A percentile compares a stretch with the other conserved stretches of the same genome.
These are phyloP conservation scores for Pleurozium schreberi DNA, from an alignment of 225 moss, liverwort and hornwort species.

Conservation along the genomic window DNA sequence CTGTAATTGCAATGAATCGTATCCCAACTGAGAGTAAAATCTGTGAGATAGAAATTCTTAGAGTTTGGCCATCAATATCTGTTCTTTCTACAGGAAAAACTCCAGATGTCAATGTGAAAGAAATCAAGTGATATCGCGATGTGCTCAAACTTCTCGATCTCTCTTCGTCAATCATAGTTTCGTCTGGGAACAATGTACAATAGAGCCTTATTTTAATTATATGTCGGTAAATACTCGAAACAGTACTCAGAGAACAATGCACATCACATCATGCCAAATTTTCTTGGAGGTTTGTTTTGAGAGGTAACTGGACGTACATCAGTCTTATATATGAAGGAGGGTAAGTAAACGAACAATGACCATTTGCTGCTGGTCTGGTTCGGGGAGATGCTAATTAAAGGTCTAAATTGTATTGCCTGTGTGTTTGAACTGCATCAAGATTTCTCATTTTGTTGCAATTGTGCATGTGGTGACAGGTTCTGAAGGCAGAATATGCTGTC, in stretches of 20 bases:
- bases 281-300: background rate
- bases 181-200: background rate
- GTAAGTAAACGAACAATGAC: background rate
- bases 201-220: background rate
- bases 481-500: conserved; percentile 78
- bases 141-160: background rate
- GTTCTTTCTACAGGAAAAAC: background rate
- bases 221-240: background rate
- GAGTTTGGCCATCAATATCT: background rate
- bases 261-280: background rate
- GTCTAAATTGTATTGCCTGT: background rate
- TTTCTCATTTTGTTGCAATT: background rate
- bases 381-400: background rate
- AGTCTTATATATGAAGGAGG: background rate
- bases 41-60: background rate
- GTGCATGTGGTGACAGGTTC: conserved; percentile 39
- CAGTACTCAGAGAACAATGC: background rate
- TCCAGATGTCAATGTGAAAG: background rate
- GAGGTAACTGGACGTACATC: background rate
- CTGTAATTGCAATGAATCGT: background rate
- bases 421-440: background rate
- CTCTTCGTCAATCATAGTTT: background rate
- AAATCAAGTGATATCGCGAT: background rate
- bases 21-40: background rate
- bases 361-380: background rate